phyloP scores from a whole-genome alignment of 306 rosid species.

The Quercus suber region DNA sequence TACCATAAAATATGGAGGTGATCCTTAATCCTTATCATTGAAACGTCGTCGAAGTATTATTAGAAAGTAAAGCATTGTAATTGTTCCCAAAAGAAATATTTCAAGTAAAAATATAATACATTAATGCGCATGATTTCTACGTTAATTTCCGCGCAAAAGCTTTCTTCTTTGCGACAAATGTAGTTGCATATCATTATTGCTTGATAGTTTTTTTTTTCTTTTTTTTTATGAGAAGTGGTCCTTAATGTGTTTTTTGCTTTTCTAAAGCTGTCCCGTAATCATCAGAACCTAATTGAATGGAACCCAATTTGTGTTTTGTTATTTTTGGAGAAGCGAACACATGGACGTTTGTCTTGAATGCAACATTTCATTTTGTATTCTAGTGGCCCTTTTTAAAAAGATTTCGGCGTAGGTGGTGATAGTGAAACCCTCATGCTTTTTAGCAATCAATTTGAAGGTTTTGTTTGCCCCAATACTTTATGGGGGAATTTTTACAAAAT shows the following conservation, averaged over 20 bases:
- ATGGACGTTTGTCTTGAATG: background rate
- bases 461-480: background rate
- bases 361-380: background rate
- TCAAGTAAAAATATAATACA: background rate
- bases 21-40: no score
- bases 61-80: no score
- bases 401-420: no score
- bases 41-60: no score
- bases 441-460: background rate
- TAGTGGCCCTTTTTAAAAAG: background rate
- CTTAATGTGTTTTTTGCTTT: background rate
- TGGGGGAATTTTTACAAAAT: no score
- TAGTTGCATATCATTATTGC: no score
- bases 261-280: conserved; percentile 17
- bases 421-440: background rate
- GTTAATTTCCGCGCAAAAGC: background rate
- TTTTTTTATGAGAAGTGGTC: background rate
- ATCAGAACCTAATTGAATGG: conserved; percentile 11
- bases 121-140: background rate
- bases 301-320: conserved; percentile 15
- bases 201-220: background rate
- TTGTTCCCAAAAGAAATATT: background rate
- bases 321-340: background rate
- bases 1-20: no score
- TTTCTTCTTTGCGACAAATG: no score